phyloP scores from a whole-genome alignment of 768 basidiomycete species.

The Tylopilus vinaceipallidus region DNA sequence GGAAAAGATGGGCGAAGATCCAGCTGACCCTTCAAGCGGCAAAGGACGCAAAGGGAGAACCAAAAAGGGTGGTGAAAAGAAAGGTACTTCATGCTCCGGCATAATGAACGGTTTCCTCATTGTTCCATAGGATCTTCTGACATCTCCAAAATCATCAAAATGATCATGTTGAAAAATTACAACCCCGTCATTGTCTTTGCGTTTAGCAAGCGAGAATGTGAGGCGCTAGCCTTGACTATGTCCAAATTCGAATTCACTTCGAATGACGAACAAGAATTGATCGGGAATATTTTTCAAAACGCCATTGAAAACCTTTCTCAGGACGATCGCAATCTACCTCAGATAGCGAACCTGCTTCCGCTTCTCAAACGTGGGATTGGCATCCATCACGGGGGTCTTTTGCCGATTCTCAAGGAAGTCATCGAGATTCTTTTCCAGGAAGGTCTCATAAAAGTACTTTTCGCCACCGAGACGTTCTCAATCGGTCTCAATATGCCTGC shows the following conservation, averaged over 20 bases:
- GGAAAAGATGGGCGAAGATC: constrained; percentile 83
- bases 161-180: constrained; percentile 97
- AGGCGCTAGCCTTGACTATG: constrained; percentile 84
- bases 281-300: constrained; percentile 88
- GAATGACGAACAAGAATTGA: constrained; percentile 86
- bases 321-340: constrained; percentile 87
- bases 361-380: constrained; percentile 94
- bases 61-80: constrained; percentile 90
- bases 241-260: constrained; percentile 96
- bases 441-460: constrained; percentile 95
- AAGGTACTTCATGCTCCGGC: constrained; percentile 50
- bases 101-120: constrained; percentile 1
- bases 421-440: constrained; percentile 99
- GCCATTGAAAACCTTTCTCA: constrained; percentile 86
- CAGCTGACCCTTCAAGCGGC: constrained; percentile 81
- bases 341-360: constrained; percentile 90
- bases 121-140: constrained; percentile 72
- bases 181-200: constrained; percentile 99
- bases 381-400: constrained; percentile 95
- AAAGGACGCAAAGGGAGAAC: constrained; percentile 91
- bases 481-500: constrained; percentile 99
- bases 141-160: constrained; percentile 95
- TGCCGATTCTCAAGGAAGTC: constrained; percentile 97
- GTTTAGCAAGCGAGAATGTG: constrained; percentile 98
- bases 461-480: constrained; percentile 98